Evolutionary conservation across 139 green algal species (phyloP).

Genomic region (Micractinium conductrix): DNA sequence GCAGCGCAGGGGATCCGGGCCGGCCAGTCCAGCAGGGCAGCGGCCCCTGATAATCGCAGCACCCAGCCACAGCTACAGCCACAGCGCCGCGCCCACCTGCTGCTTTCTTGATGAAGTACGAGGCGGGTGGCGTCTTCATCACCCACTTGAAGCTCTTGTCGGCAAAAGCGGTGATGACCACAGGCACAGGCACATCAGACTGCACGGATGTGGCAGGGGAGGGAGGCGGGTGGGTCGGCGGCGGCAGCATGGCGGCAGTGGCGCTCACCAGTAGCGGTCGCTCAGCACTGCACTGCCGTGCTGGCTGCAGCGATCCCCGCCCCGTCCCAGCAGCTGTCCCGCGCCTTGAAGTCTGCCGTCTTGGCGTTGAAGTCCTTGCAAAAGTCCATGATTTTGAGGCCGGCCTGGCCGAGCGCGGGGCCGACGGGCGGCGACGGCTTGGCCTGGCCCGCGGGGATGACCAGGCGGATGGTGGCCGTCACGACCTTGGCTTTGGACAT

Average conservation of each 20-base stretch:
- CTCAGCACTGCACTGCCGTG: too few relatives aligned
- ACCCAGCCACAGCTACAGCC: too few relatives aligned
- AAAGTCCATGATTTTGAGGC: slow-evolving; percentile 99
- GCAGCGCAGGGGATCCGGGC: too few relatives aligned
- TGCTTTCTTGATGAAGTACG: slow-evolving; percentile 91
- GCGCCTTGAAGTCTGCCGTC: slow-evolving; percentile 83
- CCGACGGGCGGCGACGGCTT: slow-evolving; percentile 96
- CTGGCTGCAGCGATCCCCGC: too few relatives aligned
- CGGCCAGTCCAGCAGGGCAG: too few relatives aligned
- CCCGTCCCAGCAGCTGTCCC: background rate
- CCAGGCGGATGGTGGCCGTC: slow-evolving; percentile 79
- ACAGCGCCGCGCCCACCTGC: too few relatives aligned
- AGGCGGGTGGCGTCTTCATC: slow-evolving; percentile 85
- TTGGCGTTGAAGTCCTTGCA: slow-evolving; percentile 99
- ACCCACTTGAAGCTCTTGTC: slow-evolving; percentile 94
- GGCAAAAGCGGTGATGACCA: slow-evolving; percentile 73
- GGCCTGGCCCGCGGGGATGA: slow-evolving; percentile 92
- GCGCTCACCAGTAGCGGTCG: too few relatives aligned
- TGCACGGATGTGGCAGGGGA: slow-evolving; percentile 24
- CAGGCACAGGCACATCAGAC: slow-evolving; percentile 69
- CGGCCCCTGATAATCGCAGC: too few relatives aligned
- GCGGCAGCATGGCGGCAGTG: background rate
- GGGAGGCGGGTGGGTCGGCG: background rate
- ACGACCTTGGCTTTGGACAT: slow-evolving; percentile 63
- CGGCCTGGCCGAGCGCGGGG: slow-evolving; percentile 93